Evolutionary conservation across 2,329 filamentous ascomycete genomes (phyloP), one percentile per base, ranked within the genome.

Genomic region (Phialophora expanda): DNA sequence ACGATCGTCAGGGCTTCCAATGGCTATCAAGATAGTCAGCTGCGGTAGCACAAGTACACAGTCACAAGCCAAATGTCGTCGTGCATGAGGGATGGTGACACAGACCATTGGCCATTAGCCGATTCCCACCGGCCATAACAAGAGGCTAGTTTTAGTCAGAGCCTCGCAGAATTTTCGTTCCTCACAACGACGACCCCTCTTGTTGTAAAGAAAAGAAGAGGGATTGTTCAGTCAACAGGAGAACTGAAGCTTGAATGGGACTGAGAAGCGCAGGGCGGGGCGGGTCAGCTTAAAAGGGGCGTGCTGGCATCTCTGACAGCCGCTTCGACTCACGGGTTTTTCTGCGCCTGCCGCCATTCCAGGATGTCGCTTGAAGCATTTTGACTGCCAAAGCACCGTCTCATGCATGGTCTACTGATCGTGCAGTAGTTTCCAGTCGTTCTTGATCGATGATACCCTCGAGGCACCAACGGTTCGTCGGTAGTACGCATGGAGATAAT

Each of bases 91-190:
- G 66, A 66, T 46, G 62, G 48, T 53, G n/a, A 55, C 53, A 62
- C 66, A 64, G 46, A 68, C 66, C 66, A 61, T 22, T 50, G 22
- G 58, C 56, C 32, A 63, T 60, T 65, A 12, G 56, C 32, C 54
- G 54, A 56, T 30, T 20, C 3, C 53, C 30, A 17, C 22, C 17
- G 4, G 60, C 38, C 62, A 62, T 62, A 44, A 30, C 24, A 32
- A 46, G 41, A 55, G 17, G 38, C 38, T 44, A 44, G 50, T 32
- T 11, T 26, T 54, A 44, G 48, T 53, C 58, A 32, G 30, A 54
- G 48, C 58, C 48, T 61, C 34, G 30, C 48, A 61, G 38, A 30
- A 38, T 51, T 51, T 24, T 26, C n/a, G 22, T 22, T 24, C 48
- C 48, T 51, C 8, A 24, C 9, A 26, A 26, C 24, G 48, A 51